Evolutionary conservation across 2,329 filamentous ascomycete genomes (phyloP), one percentile per base, ranked within the genome.

Genomic region (Pezicula carpinea): DNA sequence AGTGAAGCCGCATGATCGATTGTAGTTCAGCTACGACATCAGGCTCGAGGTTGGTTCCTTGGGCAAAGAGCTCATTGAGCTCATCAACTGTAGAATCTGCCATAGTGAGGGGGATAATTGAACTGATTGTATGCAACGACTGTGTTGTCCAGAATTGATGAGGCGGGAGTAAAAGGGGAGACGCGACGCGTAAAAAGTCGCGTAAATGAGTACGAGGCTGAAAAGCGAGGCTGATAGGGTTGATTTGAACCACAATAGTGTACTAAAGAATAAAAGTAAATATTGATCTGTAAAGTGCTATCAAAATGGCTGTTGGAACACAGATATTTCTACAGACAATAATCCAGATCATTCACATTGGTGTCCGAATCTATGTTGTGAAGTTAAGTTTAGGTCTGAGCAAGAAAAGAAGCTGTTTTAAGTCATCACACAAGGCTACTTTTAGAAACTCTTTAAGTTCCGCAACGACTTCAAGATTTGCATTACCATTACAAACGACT

Each of bases 1-100:
- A 82, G 69, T 96, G 89, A 50, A 97, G 75, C 46, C 85, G 83
- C 70, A 93, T 79, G 64, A 96, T 95, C 49, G 89, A 95, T 63
- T 86, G 79, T 56, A 99, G 74, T 69, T 96, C 91, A 44, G 77
- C 72, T 54, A 89, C 72, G 48, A 97, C 79, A 66, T 97, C 92
- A 53, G 82, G 72, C 52, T 89, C 80, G 5, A 97, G 74, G 14
- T 53, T 46, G 11, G 46, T 45, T 17, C 50, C 47, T 13, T 56
- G 41, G 6, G 53, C 50, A 48, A 65, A 64, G 14, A 55, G 54
- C 43, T 58, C 55, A 48, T 58, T 58, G 14, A 62, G 53, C 46
- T 61, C 57, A 5, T 40, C 35, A 31, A 55, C 52, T 13, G 38
- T 41, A 6, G 43, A 49, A 23, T 58, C 57, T 19, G 50, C 47